Conservation (phyloP, 139 green algal genomes). For the Dunaliella primolecta region DNA sequence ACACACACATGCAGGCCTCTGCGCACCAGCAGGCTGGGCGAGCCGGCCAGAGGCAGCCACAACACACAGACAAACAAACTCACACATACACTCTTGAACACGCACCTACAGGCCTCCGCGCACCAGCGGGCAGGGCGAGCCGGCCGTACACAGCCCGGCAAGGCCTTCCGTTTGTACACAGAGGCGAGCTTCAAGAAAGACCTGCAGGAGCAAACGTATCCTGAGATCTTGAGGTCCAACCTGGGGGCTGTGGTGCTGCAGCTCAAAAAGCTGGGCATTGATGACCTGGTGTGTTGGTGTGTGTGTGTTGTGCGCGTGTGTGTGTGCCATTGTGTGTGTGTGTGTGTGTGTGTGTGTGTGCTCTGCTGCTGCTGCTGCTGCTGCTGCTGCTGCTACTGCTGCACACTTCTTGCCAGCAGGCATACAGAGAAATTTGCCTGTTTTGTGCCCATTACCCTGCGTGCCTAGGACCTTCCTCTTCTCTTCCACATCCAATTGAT, state of each 20-base stretch:
- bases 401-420: too few relatives aligned
- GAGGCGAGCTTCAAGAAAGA: constrained; percentile 93
- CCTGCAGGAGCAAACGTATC: constrained; percentile 99
- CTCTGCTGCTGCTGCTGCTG: not conserved
- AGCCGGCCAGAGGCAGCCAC: too few relatives aligned
- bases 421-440: not conserved
- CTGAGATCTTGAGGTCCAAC: constrained; percentile 98
- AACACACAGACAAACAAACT: not conserved
- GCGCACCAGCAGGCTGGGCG: too few relatives aligned
- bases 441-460: not conserved
- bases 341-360: too few relatives aligned
- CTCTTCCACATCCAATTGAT: too few relatives aligned
- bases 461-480: too few relatives aligned
- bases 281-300: constrained; percentile 90
- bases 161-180: constrained; percentile 99
- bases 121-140: constrained; percentile 94
- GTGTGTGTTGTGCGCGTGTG: too few relatives aligned
- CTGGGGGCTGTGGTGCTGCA: constrained; percentile 95
- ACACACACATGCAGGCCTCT: not conserved
- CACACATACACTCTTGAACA: not conserved
- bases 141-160: constrained; percentile 91
- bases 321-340: too few relatives aligned
- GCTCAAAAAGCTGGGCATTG: constrained; percentile 99
- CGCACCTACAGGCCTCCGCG: constrained; percentile 67
- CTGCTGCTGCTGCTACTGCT: not conserved